Evolutionary conservation across 257 asterid genomes (phyloP), one percentile per base, ranked within the genome.

Genomic region (Leonotis leonurus): DNA sequence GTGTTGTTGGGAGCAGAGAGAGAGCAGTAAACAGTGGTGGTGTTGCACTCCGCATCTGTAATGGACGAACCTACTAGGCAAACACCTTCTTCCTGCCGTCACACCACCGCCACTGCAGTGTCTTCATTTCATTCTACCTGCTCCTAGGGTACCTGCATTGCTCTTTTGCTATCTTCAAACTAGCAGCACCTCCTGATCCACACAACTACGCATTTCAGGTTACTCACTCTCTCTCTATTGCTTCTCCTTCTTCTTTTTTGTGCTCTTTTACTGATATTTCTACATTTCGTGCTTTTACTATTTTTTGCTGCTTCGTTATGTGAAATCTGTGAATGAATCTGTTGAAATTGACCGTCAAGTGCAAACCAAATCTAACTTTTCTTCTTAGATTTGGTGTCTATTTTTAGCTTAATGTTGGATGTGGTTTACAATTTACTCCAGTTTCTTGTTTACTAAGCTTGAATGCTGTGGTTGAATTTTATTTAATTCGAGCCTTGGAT

Each of bases 111-210:
- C 77, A 56, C 57, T 68, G 58, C 59, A 30, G 62, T 68, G 80
- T 62, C 40, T 48, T 67, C 71, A 77, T 65, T 64, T 64, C 30
- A 21, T 50, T 21, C 6, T 10, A 33, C 26, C 29, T 58, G 22
- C 18, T 56, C 3, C 5, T 55, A 3, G 44, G 64, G 66, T 8
- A 8, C 9, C 17, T 17, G 40, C 71, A 64, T 72, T 64, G 65
- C 66, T 8, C 61, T 64, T 65, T 60, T 57, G 67, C 71, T 52
- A 55, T 65, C 67, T 56, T 69, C 74, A 22, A 56, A 21, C 55
- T 56, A 16, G 57, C 67, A 62, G 71, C 69, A 41, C 40, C 81
- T 75, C 78, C 80, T 70, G 85, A 76, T 70, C 83, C 52, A 55
- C 39, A 53, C 12, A 56, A 17, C 76, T 71, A 20, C 78, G 51